Conservation (phyloP, 2,329 filamentous ascomycete species). For the Aspergillus hiratsukae region DNA sequence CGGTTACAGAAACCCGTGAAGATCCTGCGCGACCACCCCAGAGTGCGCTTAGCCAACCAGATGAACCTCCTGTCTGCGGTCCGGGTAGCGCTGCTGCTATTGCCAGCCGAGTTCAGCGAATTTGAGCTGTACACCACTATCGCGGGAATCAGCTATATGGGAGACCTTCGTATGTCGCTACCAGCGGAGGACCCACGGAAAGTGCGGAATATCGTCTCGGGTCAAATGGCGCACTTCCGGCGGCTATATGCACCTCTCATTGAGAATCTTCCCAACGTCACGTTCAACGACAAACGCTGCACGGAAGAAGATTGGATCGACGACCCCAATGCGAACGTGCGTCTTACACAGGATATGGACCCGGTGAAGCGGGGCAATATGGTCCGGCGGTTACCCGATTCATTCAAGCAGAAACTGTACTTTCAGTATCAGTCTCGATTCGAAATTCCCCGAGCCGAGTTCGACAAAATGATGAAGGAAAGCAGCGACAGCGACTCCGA, state of each 20-base stretch:
- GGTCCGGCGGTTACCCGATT: conserved; percentile 82
- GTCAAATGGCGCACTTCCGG: conserved; percentile 88
- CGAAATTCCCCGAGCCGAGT: conserved; percentile 76
- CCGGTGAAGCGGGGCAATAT: conserved; percentile 88
- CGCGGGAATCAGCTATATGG: conserved; percentile 86
- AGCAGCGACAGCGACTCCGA: conserved; percentile 61
- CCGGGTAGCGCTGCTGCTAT: conserved; percentile 79
- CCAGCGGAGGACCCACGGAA: conserved; percentile 89
- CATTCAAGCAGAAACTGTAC: conserved; percentile 85
- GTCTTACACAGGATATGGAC: conserved; percentile 85
- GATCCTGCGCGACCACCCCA: conserved; percentile 89
- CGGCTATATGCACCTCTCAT: conserved; percentile 86
- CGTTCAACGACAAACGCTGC: conserved; percentile 64
- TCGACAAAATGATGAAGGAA: conserved; percentile 77
- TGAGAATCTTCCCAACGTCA: conserved; percentile 81
- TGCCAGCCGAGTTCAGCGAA: conserved; percentile 81
- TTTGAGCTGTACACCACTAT: conserved; percentile 86
- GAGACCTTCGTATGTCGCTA: conserved; percentile 91
- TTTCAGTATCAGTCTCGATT: conserved; percentile 93
- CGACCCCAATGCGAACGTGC: conserved; percentile 60
- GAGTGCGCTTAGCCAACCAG: conserved; percentile 89
- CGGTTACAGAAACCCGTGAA: conserved; percentile 97
- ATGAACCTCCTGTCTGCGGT: conserved; percentile 90
- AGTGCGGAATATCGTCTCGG: conserved; percentile 86
- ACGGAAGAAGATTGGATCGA: conserved; percentile 59